Conservation (phyloP, 345 rosid species). For the Sisymbrium altissimum region DNA sequence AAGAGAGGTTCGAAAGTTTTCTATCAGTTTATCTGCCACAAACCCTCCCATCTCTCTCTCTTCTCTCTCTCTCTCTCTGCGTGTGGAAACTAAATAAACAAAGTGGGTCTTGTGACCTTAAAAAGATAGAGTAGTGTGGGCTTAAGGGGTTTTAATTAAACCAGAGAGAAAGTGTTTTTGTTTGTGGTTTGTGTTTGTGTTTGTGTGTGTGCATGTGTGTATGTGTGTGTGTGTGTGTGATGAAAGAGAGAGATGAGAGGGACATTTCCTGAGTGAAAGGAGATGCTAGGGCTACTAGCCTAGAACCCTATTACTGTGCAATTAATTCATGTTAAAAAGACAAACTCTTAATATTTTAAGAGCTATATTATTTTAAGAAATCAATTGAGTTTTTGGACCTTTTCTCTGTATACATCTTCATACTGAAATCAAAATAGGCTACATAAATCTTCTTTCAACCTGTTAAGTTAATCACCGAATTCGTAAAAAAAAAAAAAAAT, state of each 20-base stretch:
- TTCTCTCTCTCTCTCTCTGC: constrained; percentile 39
- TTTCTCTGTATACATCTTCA: no score
- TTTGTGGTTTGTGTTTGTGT: constrained; percentile 11
- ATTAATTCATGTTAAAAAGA: constrained; percentile 34
- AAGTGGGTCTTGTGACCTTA: constrained; percentile 84
- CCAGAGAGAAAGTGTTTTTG: constrained; percentile 29
- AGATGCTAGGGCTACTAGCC: constrained; percentile 47
- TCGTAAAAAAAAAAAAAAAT: no score
- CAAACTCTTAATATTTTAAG: constrained; percentile 15
- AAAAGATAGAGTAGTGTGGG: constrained; percentile 36
- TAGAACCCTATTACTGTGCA: constrained; percentile 36
- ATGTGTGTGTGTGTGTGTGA: constrained; percentile 24
- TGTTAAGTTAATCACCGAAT: not conserved
- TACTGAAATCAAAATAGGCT: not conserved
- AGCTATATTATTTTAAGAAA: not conserved
- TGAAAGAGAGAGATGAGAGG: constrained; percentile 42
- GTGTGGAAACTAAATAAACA: constrained; percentile 41
- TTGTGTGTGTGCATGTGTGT: constrained; percentile 11
- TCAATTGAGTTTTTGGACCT: constrained; percentile 14
- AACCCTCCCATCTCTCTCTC: constrained; percentile 45
- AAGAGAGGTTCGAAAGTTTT: constrained; percentile 70
- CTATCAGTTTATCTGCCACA: constrained; percentile 86
- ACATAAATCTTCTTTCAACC: not conserved
- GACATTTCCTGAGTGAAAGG: constrained; percentile 44
- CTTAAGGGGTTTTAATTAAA: constrained; percentile 28